phyloP scores from a whole-genome alignment of 116 monocot species.

The Cymodocea nodosa region DNA sequence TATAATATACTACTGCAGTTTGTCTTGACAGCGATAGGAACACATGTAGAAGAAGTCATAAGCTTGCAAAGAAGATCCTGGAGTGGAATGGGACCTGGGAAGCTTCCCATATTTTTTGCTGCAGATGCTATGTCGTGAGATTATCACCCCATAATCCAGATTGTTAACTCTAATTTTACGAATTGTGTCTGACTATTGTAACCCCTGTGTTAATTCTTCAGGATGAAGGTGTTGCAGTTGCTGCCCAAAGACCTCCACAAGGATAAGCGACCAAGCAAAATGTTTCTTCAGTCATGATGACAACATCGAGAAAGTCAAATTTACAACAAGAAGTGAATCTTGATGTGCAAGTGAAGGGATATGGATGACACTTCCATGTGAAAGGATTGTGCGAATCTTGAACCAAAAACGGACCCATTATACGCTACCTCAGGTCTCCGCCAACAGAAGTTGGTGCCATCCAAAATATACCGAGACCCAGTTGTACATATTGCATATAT shows the following conservation, averaged over 20 bases:
- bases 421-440: too few relatives aligned
- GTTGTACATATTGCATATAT: too few relatives aligned
- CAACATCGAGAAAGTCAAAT: background rate
- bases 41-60: conserved; percentile 53
- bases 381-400: too few relatives aligned
- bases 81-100: conserved; percentile 39
- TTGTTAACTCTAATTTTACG: background rate
- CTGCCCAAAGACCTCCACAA: conserved; percentile 11
- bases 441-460: too few relatives aligned
- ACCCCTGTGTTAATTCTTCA: conserved; percentile 3
- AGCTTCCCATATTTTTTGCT: conserved; percentile 69
- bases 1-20: conserved; percentile 32
- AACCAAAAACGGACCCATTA: too few relatives aligned
- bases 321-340: too few relatives aligned
- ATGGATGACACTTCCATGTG: too few relatives aligned
- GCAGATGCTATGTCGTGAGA: conserved; percentile 78
- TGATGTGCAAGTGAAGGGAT: too few relatives aligned
- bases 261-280: background rate
- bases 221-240: conserved; percentile 23
- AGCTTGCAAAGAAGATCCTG: conserved; percentile 36
- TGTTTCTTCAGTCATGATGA: background rate
- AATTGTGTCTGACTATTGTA: too few relatives aligned
- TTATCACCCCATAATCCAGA: background rate
- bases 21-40: conserved; percentile 83
- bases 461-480: too few relatives aligned